These are phyloP conservation scores for Irpex sp. DNA, from an alignment of 1,284 basidiomycete genomes.

Conservation along the genomic window DNA sequence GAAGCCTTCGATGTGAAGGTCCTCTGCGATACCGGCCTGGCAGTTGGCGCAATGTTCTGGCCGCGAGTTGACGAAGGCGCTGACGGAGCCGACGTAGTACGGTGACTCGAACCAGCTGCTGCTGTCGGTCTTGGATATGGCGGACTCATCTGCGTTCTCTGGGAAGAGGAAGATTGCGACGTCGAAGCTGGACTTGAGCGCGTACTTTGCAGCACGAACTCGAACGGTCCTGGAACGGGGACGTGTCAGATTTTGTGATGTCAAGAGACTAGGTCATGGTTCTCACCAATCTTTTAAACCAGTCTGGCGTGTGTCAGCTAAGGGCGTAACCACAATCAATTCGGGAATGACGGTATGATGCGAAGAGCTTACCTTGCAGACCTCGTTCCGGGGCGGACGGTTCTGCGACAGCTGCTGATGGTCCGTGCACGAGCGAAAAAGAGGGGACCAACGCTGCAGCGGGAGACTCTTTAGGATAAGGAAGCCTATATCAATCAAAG, in stretches of 20 bases:
- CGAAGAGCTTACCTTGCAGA: too few relatives aligned
- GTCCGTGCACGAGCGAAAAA: too few relatives aligned
- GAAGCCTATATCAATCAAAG: neutral
- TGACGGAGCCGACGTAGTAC: slow-evolving; percentile 35
- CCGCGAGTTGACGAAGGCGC: slow-evolving; percentile 38
- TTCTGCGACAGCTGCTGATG: too few relatives aligned
- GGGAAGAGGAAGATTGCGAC: slow-evolving; percentile 42
- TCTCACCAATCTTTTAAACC: neutral
- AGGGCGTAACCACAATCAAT: neutral
- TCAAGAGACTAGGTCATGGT: neutral
- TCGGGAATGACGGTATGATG: too few relatives aligned
- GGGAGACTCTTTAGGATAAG: too few relatives aligned
- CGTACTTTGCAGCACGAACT: slow-evolving; percentile 38
- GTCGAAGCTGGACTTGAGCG: slow-evolving; percentile 36
- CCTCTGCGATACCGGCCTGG: slow-evolving; percentile 20
- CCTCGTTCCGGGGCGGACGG: too few relatives aligned
- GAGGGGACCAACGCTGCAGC: too few relatives aligned
- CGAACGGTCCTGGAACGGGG: slow-evolving; percentile 29
- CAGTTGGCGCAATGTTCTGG: slow-evolving; percentile 39
- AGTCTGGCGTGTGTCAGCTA: neutral
- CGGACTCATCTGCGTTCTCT: slow-evolving; percentile 23
- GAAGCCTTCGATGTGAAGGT: slow-evolving; percentile 49
- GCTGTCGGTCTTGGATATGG: neutral
- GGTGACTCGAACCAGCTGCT: slow-evolving; percentile 29
- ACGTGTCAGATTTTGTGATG: neutral